Evolutionary conservation across 1,139 yeast genomes (phyloP), one percentile per base, ranked within the genome.

Genomic region (Diutina pseudorugosa): DNA sequence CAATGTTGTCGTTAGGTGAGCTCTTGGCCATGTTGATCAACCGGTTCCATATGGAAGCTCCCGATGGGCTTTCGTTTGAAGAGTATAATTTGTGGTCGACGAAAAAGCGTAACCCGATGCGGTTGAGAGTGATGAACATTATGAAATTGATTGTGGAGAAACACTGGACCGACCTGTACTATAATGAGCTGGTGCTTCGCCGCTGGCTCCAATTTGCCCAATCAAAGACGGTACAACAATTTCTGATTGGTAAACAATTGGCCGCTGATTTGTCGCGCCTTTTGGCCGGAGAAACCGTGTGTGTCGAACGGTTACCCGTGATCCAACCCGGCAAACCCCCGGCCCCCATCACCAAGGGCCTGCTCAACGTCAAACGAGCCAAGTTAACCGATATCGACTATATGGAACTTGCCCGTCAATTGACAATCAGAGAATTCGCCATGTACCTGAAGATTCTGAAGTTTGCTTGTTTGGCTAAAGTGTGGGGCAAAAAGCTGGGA

Each of bases 71-170:
- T 56, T 80, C 87, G 53, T 85, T 80, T 59, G 95, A 86, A 56
- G 96, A 90, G 62, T 88, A 87, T 62, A 80, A 82, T 48, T 68
- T 75, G 4, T 93, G 98, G 98, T 77, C 83, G 9, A 81, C 82
- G 45, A 80, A 79, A 61, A 90, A 88, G 61, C 84, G 69, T 65
- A 69, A 60, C 63, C 85, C 91, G 0, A 83, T 87, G 41, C 77
- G 93, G 53, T 63, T 79, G 30, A 73, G 90, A 53, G 90, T 88
- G 3, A 75, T 86, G 57, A 82, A 84, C 57, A 75, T 86, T 41
- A 79, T 90, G 79, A 83, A 82, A 60, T 69, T 79, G 20, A 75
- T 94, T 64, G 72, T 90, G 42, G 88, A 84, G 53, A 79, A 79
- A 56, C 85, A 84, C 63, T 93, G 98, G 97, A 72, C 80, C n/a